A percentile compares a stretch with the other conserved stretches of the same genome.
phyloP scores from a whole-genome alignment of 129 eudicot species.

The Saussurea involucrata region DNA sequence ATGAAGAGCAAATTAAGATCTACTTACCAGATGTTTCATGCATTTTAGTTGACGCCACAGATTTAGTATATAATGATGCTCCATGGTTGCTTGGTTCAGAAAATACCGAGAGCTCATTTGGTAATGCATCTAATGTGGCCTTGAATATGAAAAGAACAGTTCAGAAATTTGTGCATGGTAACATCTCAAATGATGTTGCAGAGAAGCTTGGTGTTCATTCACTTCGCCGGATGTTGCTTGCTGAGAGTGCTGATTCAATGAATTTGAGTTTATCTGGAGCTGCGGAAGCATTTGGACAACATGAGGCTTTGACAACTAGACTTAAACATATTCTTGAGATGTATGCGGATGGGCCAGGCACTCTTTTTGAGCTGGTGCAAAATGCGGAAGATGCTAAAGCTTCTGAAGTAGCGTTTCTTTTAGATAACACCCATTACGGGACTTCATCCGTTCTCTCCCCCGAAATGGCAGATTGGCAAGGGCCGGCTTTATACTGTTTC shows the following conservation, averaged over 20 bases:
- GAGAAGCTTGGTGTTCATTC: slow-evolving; percentile 97
- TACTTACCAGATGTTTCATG: slow-evolving; percentile 87
- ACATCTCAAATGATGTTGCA: slow-evolving; percentile 96
- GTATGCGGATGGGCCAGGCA: slow-evolving; percentile 98
- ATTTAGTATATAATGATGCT: slow-evolving; percentile 93
- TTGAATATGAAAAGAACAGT: slow-evolving; percentile 58
- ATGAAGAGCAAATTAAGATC: slow-evolving; percentile 57
- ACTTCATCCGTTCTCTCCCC: slow-evolving; percentile 94
- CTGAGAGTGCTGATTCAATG: slow-evolving; percentile 99
- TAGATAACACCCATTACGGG: slow-evolving; percentile 88
- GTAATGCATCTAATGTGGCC: slow-evolving; percentile 41
- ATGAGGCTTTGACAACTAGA: slow-evolving; percentile 97
- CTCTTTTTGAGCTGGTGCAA: slow-evolving; percentile 93
- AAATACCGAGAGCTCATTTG: slow-evolving; percentile 38
- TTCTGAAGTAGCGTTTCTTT: slow-evolving; percentile 69
- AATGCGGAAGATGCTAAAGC: slow-evolving; percentile 99
- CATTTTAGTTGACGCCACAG: slow-evolving; percentile 62
- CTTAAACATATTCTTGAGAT: slow-evolving; percentile 97
- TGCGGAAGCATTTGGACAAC: slow-evolving; percentile 99
- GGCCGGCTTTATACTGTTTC: slow-evolving; percentile 94
- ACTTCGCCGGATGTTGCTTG: slow-evolving; percentile 85
- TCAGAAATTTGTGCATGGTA: slow-evolving; percentile 88
- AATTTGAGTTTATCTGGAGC: slow-evolving; percentile 96
- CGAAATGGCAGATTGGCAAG: slow-evolving; percentile 99
- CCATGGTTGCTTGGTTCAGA: slow-evolving; percentile 98